Conservation (phyloP, 2,329 filamentous ascomycete species). For the Geosmithia putterillii region DNA sequence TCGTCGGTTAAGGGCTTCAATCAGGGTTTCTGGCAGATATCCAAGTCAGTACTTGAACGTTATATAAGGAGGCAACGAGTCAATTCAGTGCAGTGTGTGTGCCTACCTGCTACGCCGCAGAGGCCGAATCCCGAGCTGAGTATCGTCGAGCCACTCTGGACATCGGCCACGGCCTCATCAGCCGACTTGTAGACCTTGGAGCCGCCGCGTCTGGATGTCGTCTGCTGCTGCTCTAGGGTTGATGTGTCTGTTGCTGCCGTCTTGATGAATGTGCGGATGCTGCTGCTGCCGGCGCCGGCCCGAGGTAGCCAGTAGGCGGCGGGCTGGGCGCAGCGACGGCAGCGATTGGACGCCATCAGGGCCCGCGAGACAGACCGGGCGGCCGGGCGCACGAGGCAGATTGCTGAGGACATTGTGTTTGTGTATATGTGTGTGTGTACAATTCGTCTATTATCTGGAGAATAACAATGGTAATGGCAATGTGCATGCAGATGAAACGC, state of each 20-base stretch:
- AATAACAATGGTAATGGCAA: no score
- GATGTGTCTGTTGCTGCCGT: neutral
- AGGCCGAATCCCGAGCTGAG: slow-evolving; percentile 75
- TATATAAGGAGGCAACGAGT: no score
- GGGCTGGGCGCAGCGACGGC: no score
- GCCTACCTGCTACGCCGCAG: slow-evolving; percentile 57
- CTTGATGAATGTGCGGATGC: neutral
- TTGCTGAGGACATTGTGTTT: neutral
- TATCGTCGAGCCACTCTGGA: slow-evolving; percentile 57
- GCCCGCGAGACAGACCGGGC: neutral
- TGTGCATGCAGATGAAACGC: no score
- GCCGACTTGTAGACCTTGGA: slow-evolving; percentile 43
- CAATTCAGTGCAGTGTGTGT: neutral
- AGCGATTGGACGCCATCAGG: no score
- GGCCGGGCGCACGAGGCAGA: neutral
- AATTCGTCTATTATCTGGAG: no score
- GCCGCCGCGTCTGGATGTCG: slow-evolving; percentile 11
- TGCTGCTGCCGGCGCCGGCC: no score
- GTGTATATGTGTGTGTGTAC: neutral
- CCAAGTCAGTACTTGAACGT: neutral
- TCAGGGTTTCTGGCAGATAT: slow-evolving; percentile 47
- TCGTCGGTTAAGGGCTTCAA: slow-evolving; percentile 50
- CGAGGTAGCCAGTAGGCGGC: no score
- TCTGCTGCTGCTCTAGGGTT: no score
- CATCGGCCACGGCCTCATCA: slow-evolving; percentile 56